Conservation (phyloP, 257 asterid species). For the Solanum appendiculatum region DNA sequence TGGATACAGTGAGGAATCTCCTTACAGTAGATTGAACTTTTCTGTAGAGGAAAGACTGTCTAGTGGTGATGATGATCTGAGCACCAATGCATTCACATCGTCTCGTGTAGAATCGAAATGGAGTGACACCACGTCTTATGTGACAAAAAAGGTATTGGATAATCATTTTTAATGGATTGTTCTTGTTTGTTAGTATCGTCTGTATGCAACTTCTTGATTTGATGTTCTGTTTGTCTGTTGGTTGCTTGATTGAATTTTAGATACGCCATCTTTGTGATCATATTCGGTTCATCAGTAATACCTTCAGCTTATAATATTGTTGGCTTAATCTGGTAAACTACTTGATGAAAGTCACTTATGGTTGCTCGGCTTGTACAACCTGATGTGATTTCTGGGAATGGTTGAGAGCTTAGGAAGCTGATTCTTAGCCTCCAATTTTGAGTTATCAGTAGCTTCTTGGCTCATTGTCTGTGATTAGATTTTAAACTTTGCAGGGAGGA, state of each 20-base stretch:
- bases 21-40: constrained; percentile 46
- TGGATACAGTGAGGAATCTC: constrained; percentile 62
- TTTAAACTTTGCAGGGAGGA: background rate
- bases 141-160: constrained; percentile 56
- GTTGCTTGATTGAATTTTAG: background rate
- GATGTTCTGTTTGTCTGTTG: background rate
- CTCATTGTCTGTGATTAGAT: background rate
- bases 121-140: constrained; percentile 71
- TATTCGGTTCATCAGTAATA: background rate
- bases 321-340: background rate
- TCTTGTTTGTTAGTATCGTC: background rate
- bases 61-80: constrained; percentile 38
- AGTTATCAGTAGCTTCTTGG: background rate
- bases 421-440: background rate
- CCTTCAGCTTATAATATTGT: background rate
- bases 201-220: background rate
- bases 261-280: background rate
- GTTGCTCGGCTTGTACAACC: background rate
- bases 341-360: background rate
- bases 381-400: background rate
- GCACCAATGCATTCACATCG: constrained; percentile 18
- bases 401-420: background rate
- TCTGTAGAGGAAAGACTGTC: constrained; percentile 36
- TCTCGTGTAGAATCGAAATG: constrained; percentile 53
- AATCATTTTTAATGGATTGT: background rate